Base-by-base conservation (phyloP, 805 yeast genomes). In the Kodamaea jinghongensis region DNA sequence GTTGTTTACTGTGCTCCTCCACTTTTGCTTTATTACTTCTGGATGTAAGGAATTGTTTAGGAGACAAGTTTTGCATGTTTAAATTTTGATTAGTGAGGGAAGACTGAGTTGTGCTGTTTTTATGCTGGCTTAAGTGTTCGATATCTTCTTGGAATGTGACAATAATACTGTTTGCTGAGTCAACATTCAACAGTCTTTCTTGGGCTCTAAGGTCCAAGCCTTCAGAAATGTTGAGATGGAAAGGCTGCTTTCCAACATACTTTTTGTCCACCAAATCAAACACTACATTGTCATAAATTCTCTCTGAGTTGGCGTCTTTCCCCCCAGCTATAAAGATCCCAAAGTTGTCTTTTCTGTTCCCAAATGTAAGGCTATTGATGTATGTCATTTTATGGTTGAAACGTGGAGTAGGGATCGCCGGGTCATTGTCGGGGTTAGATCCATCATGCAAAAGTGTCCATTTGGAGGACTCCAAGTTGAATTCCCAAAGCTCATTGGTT, bases 401-500 rank as follows among this genome's bases (percentile, higher is more conserved):
- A 40, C 89, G 63, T 12, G 71, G 60, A 39, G 51, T 31, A 13
- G 69, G 67, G 5, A 60, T 42, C 2, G 48, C 12, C 2, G 47
- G 39, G 38, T 55, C 52, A 3, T 34, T 27, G 13, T 51, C 53
- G 44, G 44, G 51, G 17, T 49, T 54, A 9, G 41, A 8, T 5
- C 59, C 59, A 44, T 67, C 70, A 34, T 68, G 70, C 2, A 82
- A 52, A 34, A 78, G 67, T 1, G 54, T 52, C 91, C 93, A 85
- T 8, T 56, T 56, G 37, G 65, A 67, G 3, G 73, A 61, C 28
- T 67, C 70, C 29, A 81, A 56, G 54, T 81, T 75, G 48, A 81
- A 78, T 49, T 73, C 73, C 91, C 93, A 86, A 17, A 83, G 58
- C 49, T 86, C 93, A 49, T 81, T 81, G 4, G 73, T 55, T 0